Conservation (phyloP, 129 eudicot genomes). For the Mikania micrantha region DNA sequence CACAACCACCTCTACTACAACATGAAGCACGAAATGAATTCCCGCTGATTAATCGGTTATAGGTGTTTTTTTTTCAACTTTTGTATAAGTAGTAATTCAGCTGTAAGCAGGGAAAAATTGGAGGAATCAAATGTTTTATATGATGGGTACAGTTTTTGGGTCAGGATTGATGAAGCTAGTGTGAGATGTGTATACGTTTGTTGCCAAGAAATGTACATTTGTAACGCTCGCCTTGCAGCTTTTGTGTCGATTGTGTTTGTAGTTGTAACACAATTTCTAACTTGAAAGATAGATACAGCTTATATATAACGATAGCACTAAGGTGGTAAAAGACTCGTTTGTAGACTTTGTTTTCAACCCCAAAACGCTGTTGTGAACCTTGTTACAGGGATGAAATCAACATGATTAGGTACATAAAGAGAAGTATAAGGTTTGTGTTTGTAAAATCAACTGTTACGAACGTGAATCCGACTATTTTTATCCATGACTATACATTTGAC, state of each 20-base stretch:
- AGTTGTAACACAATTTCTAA: no score
- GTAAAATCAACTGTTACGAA: no score
- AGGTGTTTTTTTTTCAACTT: conserved; percentile 16
- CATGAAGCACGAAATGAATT: conserved; percentile 14
- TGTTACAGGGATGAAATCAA: no score
- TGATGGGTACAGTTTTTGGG: conserved; percentile 8
- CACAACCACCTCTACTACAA: neutral
- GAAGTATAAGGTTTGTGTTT: no score
- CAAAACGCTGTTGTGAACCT: no score
- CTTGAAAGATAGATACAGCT: no score
- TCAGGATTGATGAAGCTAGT: conserved; percentile 11
- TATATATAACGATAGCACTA: no score
- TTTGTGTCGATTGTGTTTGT: conserved; percentile 20
- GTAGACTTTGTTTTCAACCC: no score
- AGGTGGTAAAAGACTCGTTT: no score
- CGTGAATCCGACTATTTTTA: no score
- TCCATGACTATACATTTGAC: no score
- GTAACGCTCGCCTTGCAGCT: conserved; percentile 6
- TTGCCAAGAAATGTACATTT: conserved; percentile 40
- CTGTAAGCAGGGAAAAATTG: neutral
- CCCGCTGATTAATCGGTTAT: conserved; percentile 17
- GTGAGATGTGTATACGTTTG: conserved; percentile 17
- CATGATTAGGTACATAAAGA: no score
- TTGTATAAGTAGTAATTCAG: conserved; percentile 16
- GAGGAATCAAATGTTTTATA: conserved; percentile 12